Base-by-base conservation (phyloP, 306 rosid species). In the Prunus fruticosa region DNA sequence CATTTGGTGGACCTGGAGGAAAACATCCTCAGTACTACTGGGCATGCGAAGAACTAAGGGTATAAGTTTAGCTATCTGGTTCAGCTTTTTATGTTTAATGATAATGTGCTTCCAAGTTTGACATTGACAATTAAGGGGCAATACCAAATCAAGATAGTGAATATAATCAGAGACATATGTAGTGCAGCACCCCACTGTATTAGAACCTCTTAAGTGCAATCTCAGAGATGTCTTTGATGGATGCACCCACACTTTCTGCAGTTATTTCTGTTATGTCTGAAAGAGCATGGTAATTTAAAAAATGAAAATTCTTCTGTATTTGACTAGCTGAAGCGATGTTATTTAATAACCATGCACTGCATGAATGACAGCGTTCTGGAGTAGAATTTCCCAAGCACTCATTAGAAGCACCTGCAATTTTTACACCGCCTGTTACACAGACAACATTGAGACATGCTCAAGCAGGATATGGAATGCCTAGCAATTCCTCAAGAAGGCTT, bases 1-100 rank as follows among this genome's bases (percentile, higher is more conserved):
- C 98, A 58, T 96, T 96, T 49, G 97, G 98, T 56, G 99, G 98
- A 18, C 82, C 99, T 5, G 86, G 86, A 69, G 99, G 99, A 74
- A 96, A 89, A 81, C 57, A 91, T 88, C 88, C 99, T 78, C 98
- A 96, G 63, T 96, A 96, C 88, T 91, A 87, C 69, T 86, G 88
- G 87, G 98, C 99, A 22, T 96, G 82, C 38, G 98, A 96, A 28
- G 99, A 96, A 80, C 73, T 96, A 74, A 89, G 75, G 90, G 99
- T 91, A 65, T 76, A 80, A 72, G n/a, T 43, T 69, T 60, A 34
- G 62, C 73, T 72, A 57, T 72, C 23, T 47, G 25, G 56, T 65
- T 75, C 49, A 47, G 57, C 58, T 68, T 79, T 65, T 27, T 22
- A 56, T 66, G 73, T 73, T 70, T 71, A 5, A 25, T 22, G 53